Conservation (phyloP, 306 rosid species). For the Quercus suber region DNA sequence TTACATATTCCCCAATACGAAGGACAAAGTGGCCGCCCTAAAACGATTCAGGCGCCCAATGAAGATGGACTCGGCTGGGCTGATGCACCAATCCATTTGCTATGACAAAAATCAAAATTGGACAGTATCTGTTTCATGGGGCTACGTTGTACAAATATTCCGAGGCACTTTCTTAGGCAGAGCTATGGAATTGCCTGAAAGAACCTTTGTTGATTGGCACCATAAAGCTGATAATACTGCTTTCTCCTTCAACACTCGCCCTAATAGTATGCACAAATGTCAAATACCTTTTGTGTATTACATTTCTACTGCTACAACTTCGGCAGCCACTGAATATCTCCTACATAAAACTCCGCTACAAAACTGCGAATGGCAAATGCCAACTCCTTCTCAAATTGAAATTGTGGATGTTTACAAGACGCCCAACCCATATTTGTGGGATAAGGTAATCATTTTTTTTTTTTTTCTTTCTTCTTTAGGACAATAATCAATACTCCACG, state of each 20-base stretch:
- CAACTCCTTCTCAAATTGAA: slow-evolving; percentile 39
- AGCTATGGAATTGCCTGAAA: slow-evolving; percentile 63
- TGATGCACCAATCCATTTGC: slow-evolving; percentile 75
- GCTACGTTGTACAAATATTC: slow-evolving; percentile 67
- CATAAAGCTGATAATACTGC: slow-evolving; percentile 40
- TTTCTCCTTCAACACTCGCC: slow-evolving; percentile 59
- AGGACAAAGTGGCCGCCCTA: slow-evolving; percentile 39
- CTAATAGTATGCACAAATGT: slow-evolving; percentile 34
- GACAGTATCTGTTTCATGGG: slow-evolving; percentile 79
- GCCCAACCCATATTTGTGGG: slow-evolving; percentile 55
- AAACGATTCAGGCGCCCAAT: slow-evolving; percentile 43
- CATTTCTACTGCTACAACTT: background rate
- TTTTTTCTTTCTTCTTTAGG: no score
- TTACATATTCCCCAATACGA: slow-evolving; percentile 42
- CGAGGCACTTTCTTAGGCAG: slow-evolving; percentile 54
- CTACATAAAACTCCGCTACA: slow-evolving; percentile 7
- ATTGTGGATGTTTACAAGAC: slow-evolving; percentile 40
- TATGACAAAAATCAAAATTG: slow-evolving; percentile 55
- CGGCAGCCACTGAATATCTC: slow-evolving; percentile 26
- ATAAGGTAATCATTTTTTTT: slow-evolving; percentile 38
- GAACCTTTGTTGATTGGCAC: slow-evolving; percentile 70
- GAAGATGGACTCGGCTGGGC: slow-evolving; percentile 54
- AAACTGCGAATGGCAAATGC: slow-evolving; percentile 51
- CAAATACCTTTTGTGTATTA: no score
- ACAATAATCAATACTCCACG: no score